Evolutionary conservation across 768 basidiomycete genomes (phyloP).

Genomic region (Leccinum variicolor): DNA sequence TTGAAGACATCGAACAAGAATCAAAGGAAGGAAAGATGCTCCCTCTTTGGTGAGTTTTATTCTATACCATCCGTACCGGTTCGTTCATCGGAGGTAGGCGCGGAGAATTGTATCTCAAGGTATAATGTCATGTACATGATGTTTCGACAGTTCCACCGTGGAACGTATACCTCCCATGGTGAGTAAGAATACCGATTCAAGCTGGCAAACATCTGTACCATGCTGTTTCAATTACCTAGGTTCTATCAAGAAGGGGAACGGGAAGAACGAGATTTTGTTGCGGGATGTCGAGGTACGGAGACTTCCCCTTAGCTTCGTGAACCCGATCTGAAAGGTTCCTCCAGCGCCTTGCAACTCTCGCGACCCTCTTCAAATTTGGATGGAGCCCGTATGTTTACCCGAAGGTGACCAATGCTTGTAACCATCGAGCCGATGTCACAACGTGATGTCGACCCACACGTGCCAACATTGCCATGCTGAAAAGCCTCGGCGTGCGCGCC

Average conservation of each 20-base stretch:
- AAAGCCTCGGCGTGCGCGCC: conserved; percentile 83
- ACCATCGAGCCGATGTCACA: too few species aligned
- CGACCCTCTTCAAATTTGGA: conserved; percentile 53
- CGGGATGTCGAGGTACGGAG: conserved; percentile 77
- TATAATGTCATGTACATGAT: conserved; percentile 27
- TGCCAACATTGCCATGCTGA: conserved; percentile 95
- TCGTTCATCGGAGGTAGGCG: conserved; percentile 19
- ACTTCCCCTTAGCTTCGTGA: not conserved
- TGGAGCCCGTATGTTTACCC: conserved; percentile 68
- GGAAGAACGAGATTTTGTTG: conserved; percentile 90
- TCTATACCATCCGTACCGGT: not conserved
- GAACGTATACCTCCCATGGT: conserved; percentile 95
- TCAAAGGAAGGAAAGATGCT: conserved; percentile 63
- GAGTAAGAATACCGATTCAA: conserved; percentile 7
- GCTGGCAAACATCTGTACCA: not conserved
- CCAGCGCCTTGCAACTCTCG: conserved; percentile 78
- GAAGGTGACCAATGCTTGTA: conserved; percentile 42
- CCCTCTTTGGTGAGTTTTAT: conserved; percentile 71
- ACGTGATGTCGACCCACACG: conserved; percentile 40
- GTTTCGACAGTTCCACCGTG: conserved; percentile 70
- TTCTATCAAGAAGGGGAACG: too few species aligned
- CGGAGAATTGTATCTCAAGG: conserved; percentile 86
- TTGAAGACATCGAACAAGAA: conserved; percentile 54
- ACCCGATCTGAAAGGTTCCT: not conserved
- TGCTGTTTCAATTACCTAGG: conserved; percentile 32